Evolutionary conservation across 2,329 filamentous ascomycete genomes (phyloP), one percentile per base, ranked within the genome.

Genomic region (Trichoderma afroharzianum): DNA sequence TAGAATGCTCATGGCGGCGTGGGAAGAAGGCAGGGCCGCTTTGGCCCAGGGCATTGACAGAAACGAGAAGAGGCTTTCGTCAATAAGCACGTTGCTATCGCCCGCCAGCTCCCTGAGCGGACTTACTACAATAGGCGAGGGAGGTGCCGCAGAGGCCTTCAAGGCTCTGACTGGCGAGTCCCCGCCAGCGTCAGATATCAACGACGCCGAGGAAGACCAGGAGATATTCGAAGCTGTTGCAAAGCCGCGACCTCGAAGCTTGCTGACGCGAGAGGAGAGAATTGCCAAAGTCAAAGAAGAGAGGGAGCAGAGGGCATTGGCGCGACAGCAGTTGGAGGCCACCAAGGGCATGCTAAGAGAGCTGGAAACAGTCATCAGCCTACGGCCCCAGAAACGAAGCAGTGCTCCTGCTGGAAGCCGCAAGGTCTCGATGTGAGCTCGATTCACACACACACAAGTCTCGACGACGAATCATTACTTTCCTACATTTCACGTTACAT

Each of bases 141-240:
- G 79, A 21, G 81, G 80, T n/a, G 78, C 82, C 3, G 81, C 84
- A 9, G 87, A 88, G 76, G 95, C 95, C 0, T 85, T 98, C 30
- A 91, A 91, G 74, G 91, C 92, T 2, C 84, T 98, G 64, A 97
- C 90, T 72, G 94, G 94, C 62, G 93, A 94, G 66, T 83, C 85
- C 26, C 83, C 85, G 15, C 84, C 84, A 32, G 87, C 84, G 71
- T 82, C 85, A 36, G 87, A 88, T 55, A 83, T 84, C 63, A 87
- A 85, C 73, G 82, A 82, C 15, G 90, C 90, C 63, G 88, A 89
- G 1, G 91, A 93, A 66, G 88, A 89, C 70, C 90, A 92, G 68
- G 93, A 97, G 78, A 88, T 99, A 1, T 98, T 97, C 73, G 96
- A 99, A 81, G 96, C 95, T 0, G 89, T 98, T 47, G 94, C 95